Conservation (phyloP, 441 rosid genomes). For the Dalechampia spathulata region DNA sequence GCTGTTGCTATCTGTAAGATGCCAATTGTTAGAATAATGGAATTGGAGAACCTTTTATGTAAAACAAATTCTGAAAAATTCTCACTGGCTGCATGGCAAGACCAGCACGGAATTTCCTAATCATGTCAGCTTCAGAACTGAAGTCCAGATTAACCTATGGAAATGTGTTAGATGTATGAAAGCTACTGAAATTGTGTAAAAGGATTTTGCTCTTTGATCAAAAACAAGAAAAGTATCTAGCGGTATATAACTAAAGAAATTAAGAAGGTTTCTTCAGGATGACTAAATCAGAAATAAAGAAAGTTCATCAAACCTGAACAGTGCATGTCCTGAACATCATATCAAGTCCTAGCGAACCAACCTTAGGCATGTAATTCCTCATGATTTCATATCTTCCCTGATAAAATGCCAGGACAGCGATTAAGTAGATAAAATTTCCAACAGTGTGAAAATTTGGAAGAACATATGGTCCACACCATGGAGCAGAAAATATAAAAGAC, state of each 20-base stretch:
- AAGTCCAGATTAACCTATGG: slow-evolving; percentile 93
- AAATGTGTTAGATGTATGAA: slow-evolving; percentile 8
- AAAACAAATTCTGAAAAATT: slow-evolving; percentile 16
- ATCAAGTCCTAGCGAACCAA: slow-evolving; percentile 92
- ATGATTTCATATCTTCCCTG: slow-evolving; percentile 98
- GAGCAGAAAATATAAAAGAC: too few species aligned
- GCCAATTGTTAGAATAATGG: slow-evolving; percentile 20
- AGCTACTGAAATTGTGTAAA: neutral
- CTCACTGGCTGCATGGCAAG: slow-evolving; percentile 98
- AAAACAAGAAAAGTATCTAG: too few species aligned
- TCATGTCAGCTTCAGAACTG: slow-evolving; percentile 95
- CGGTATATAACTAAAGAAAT: too few species aligned
- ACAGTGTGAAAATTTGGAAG: too few species aligned
- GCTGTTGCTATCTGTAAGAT: slow-evolving; percentile 93
- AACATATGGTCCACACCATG: too few species aligned
- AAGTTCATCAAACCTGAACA: slow-evolving; percentile 82
- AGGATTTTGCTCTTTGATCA: too few species aligned
- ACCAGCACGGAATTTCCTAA: slow-evolving; percentile 89
- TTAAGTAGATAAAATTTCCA: too few species aligned
- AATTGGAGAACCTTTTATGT: slow-evolving; percentile 10
- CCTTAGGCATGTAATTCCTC: slow-evolving; percentile 99
- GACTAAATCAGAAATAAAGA: slow-evolving; percentile 11
- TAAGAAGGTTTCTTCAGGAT: slow-evolving; percentile 11
- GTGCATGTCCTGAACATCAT: slow-evolving; percentile 99
- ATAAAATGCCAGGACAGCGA: slow-evolving; percentile 25